Percentiles rank a stretch among this genome's conserved stretches.
Conservation (phyloP, 495 filamentous ascomycete species). For the Aspergillus bertholletiae region DNA sequence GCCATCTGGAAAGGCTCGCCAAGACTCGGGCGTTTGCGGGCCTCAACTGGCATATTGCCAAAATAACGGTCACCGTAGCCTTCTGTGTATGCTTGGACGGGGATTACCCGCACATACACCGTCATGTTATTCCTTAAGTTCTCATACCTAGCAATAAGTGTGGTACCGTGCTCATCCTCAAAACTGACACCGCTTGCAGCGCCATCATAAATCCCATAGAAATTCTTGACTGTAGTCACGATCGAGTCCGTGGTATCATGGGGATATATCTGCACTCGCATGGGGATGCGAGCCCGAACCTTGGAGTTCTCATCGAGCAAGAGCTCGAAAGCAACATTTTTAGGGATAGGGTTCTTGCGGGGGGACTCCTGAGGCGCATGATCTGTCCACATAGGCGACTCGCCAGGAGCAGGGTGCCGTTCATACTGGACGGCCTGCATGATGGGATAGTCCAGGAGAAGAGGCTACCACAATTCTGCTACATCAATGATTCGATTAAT, state of each 20-base stretch:
- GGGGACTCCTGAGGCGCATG: conserved; percentile 35
- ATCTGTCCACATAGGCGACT: conserved; percentile 28
- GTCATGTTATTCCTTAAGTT: conserved; percentile 88
- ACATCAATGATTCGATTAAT: conserved; percentile 39
- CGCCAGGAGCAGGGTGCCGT: conserved; percentile 37
- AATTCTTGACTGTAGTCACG: conserved; percentile 94
- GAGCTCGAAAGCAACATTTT: conserved; percentile 83
- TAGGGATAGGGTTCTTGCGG: conserved; percentile 57
- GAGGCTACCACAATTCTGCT: conserved; percentile 31
- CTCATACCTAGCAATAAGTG: conserved; percentile 90
- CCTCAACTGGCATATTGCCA: conserved; percentile 35
- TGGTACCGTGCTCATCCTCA: conserved; percentile 80
- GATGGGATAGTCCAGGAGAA: conserved; percentile 23
- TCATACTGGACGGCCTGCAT: conserved; percentile 43
- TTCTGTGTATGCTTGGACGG: conserved; percentile 47
- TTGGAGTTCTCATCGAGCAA: conserved; percentile 70
- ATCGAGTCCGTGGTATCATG: conserved; percentile 96
- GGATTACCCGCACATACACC: conserved; percentile 81
- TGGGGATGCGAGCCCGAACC: conserved; percentile 74
- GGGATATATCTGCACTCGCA: conserved; percentile 86
- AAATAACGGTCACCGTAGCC: conserved; percentile 38
- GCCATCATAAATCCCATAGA: conserved; percentile 85
- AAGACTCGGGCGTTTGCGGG: conserved; percentile 46
- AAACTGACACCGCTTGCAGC: conserved; percentile 79
- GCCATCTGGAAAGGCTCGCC: conserved; percentile 57